Base-by-base conservation (phyloP, 768 basidiomycete species). In the Mrakia hoshinonis region DNA sequence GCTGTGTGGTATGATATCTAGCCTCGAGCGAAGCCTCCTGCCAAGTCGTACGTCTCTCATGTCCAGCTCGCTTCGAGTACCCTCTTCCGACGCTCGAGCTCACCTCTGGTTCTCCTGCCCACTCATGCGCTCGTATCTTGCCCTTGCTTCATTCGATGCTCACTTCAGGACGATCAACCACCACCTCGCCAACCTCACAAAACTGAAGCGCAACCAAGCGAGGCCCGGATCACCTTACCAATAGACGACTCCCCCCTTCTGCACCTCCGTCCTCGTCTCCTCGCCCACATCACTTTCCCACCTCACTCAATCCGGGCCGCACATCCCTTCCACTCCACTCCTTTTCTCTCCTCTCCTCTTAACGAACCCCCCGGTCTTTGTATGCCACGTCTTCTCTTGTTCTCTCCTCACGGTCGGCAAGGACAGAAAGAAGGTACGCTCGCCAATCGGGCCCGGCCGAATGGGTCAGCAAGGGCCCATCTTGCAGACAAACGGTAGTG, bases 141-240 rank as follows among this genome's bases (percentile, higher is more conserved):
- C 15, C 36, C 54, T 29, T 26, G 46, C 34, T 67, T 47, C 34
- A 1, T 24, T 51, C n/a, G 47, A 3, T 49, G 47, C 31, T 20
- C 34, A 11, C 7, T 52, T 9, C 54, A 71, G 70, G 18, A 66
- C 49, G 36, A 72, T 72, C 65, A 72, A 72, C 58, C 22, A 48
- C n/a, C 70, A 72, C 38, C 70, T 72, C n/a, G 36, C 29, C 43
- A 22, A 60, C 18, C 70, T 72, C 4, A 34, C 64, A 4, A 38
- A 43, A 24, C 65, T 72, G 54, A 72, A 72, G 65, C 26, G 22
- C 34, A 39, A 51, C 15, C 26, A 55, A n/a, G 34, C 26, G 24
- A n/a, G 47, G 31, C 63, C 65, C 9, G 43, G 51, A 36, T 64
- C 24, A 36, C 49, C 51, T 1, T 46, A 49, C 58, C 22, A 55